These are phyloP conservation scores for Erysimum cheiranthoides DNA, from an alignment of 345 rosid genomes.

Conservation along the genomic window DNA sequence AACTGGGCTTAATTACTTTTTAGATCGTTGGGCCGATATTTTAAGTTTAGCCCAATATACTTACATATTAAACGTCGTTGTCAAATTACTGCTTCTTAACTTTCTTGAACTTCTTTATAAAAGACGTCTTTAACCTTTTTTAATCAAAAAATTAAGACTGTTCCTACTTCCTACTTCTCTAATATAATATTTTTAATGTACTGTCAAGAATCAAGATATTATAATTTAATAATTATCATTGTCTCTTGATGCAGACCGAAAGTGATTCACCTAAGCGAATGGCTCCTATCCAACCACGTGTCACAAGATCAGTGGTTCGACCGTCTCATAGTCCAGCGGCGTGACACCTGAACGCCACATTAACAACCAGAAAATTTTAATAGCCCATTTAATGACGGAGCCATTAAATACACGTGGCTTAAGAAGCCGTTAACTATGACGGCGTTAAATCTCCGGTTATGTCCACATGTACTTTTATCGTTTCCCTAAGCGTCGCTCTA, in stretches of 20 bases:
- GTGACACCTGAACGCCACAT: slow-evolving; percentile 19
- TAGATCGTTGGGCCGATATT: slow-evolving; percentile 15
- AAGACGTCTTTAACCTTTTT: neutral
- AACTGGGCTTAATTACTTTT: neutral
- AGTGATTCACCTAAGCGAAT: slow-evolving; percentile 10
- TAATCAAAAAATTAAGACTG: neutral
- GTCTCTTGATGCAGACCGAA: slow-evolving; percentile 29
- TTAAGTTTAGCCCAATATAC: no score
- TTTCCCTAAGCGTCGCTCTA: slow-evolving; percentile 21
- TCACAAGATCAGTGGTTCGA: neutral
- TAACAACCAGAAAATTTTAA: neutral
- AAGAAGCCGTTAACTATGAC: slow-evolving; percentile 18
- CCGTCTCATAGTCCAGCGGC: neutral
- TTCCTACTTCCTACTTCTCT: slow-evolving; percentile 17
- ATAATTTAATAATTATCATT: neutral
- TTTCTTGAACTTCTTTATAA: neutral
- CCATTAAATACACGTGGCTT: slow-evolving; percentile 13
- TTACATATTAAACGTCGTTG: neutral
- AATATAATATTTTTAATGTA: neutral
- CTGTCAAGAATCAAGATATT: neutral
- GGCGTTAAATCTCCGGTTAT: no score
- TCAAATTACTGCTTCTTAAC: slow-evolving; percentile 3
- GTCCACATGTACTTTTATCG: neutral
- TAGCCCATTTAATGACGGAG: neutral
- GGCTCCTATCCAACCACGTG: slow-evolving; percentile 12